A percentile compares a stretch with the other conserved stretches of the same genome.
phyloP scores from a whole-genome alignment of 2,329 filamentous ascomycete species.

The Penicillium sp. region DNA sequence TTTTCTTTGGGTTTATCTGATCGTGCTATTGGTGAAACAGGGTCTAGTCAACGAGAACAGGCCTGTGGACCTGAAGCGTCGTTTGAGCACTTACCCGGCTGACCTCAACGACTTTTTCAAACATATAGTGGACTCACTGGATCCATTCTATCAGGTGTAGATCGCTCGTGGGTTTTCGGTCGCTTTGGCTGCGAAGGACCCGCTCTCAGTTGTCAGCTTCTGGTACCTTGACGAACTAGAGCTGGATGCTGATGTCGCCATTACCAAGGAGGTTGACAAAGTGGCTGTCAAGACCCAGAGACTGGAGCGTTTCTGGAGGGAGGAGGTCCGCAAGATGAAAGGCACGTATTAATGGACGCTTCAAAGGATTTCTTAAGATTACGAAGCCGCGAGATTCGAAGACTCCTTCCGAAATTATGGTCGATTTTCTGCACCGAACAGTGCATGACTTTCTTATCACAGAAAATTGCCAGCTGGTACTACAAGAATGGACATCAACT shows the following conservation, averaged over 20 bases:
- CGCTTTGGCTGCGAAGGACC: neutral
- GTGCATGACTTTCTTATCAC: neutral
- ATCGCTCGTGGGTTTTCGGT: neutral
- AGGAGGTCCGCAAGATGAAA: neutral
- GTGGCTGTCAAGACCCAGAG: neutral
- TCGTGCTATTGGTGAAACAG: neutral
- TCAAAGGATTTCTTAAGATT: neutral
- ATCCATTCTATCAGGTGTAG: neutral
- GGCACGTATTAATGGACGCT: neutral
- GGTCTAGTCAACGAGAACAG: neutral
- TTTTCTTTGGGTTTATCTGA: neutral
- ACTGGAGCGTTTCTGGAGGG: neutral
- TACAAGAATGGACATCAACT: neutral
- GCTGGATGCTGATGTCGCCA: neutral
- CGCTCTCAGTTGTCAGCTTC: neutral
- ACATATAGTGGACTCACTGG: slow-evolving; percentile 1
- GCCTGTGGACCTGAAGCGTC: neutral
- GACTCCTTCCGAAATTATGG: neutral
- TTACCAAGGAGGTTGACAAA: neutral
- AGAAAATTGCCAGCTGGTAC: neutral
- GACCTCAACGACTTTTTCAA: neutral
- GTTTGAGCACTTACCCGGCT: neutral
- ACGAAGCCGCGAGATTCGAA: neutral
- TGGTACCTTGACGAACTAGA: neutral
- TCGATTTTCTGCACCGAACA: neutral